phyloP scores from a whole-genome alignment of 768 basidiomycete species.

The Suillus spraguei region DNA sequence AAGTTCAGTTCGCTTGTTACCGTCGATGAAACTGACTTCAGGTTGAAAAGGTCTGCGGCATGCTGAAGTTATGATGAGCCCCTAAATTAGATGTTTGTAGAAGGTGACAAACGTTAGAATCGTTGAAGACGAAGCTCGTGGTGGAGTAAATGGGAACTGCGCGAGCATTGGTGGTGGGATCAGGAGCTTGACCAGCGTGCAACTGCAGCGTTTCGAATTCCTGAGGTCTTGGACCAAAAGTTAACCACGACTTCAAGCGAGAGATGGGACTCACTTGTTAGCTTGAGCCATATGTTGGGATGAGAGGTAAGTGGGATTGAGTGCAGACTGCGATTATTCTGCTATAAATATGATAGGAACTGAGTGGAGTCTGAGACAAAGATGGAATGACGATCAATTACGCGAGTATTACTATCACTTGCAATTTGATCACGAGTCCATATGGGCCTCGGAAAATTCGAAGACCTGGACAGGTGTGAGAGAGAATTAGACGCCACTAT shows the following conservation, averaged over 20 bases:
- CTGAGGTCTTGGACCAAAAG: conserved; percentile 31
- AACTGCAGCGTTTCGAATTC: conserved; percentile 68
- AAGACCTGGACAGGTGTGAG: too few species aligned
- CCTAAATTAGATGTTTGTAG: background rate
- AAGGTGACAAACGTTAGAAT: conserved; percentile 41
- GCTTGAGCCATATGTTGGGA: conserved; percentile 22
- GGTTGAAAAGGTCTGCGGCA: conserved; percentile 53
- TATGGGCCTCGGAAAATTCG: too few species aligned
- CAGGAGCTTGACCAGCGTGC: conserved; percentile 58
- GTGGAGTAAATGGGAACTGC: conserved; percentile 66
- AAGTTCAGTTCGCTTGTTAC: background rate
- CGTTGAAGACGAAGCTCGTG: conserved; percentile 58
- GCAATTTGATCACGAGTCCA: background rate
- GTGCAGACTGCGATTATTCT: background rate
- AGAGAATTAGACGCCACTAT: background rate
- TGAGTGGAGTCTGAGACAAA: too few species aligned
- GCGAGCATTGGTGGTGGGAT: conserved; percentile 56
- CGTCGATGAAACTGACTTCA: conserved; percentile 31
- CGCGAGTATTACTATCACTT: too few species aligned
- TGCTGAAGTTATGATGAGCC: conserved; percentile 37
- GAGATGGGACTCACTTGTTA: conserved; percentile 20
- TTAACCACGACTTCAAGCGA: too few species aligned
- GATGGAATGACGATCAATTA: too few species aligned
- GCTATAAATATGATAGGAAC: background rate
- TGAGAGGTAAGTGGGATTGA: background rate